These are phyloP conservation scores for Vaccinium macrocarpon DNA, from an alignment of 148 eudicot genomes.

Conservation along the genomic window DNA sequence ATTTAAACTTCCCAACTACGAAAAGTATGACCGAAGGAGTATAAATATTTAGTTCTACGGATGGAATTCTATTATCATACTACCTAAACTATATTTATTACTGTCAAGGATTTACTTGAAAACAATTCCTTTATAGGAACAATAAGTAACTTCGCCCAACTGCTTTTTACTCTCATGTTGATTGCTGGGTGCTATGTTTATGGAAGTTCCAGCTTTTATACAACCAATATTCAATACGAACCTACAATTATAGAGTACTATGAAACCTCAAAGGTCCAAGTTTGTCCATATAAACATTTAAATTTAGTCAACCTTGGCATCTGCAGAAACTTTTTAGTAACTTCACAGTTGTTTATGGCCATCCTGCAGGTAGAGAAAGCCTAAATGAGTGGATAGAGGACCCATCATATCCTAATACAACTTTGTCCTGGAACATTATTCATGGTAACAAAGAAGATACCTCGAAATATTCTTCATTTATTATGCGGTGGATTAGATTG, in stretches of 20 bases:
- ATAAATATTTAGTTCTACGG: background rate
- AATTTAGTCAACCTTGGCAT: background rate
- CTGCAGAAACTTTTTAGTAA: background rate
- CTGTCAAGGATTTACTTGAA: background rate
- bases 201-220: background rate
- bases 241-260: background rate
- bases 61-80: background rate
- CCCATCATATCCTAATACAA: constrained; percentile 49
- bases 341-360: background rate
- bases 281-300: background rate
- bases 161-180: background rate
- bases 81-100: background rate
- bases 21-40: background rate
- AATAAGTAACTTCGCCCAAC: background rate
- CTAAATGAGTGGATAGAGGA: constrained; percentile 45
- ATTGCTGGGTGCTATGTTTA: background rate
- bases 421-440: constrained; percentile 53
- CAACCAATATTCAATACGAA: background rate
- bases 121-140: background rate
- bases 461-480: background rate
- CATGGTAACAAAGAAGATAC: constrained; percentile 33
- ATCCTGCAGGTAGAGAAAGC: constrained; percentile 42
- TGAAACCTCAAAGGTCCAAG: background rate
- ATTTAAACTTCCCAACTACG: background rate
- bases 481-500: background rate